Evolutionary conservation across 495 filamentous ascomycete genomes (phyloP).

Genomic region (Lophiotrema nucula): DNA sequence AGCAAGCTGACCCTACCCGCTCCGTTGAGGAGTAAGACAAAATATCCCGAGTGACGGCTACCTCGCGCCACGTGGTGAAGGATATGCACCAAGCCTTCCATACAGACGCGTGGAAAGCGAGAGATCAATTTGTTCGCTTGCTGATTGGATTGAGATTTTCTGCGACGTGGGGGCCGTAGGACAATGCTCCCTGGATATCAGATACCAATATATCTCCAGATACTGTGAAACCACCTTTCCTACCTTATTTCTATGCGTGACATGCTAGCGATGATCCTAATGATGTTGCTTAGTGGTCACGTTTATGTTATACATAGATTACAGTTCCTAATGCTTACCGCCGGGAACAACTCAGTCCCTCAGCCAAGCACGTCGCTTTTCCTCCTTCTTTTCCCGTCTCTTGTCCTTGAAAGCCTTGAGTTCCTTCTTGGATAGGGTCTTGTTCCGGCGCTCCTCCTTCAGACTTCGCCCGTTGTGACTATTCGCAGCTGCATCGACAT

Average conservation of each 20-base stretch:
- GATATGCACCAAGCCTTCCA: constrained; percentile 1
- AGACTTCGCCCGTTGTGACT: constrained; percentile 87
- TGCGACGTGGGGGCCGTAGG: neutral
- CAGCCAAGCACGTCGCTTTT: constrained; percentile 90
- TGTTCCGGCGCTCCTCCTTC: constrained; percentile 84
- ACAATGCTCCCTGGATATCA: neutral
- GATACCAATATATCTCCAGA: neutral
- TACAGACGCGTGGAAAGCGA: neutral
- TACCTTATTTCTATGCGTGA: too few species aligned
- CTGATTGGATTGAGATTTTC: too few species aligned
- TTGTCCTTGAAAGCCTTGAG: constrained; percentile 72
- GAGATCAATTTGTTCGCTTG: neutral
- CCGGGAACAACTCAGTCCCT: too few species aligned
- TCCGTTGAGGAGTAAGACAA: neutral
- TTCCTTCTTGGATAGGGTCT: constrained; percentile 82
- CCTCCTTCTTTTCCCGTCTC: constrained; percentile 77
- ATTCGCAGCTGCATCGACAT: constrained; percentile 96
- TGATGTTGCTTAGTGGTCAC: too few species aligned
- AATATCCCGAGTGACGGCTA: neutral
- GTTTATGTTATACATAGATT: too few species aligned
- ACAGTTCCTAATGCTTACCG: too few species aligned
- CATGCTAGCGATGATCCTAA: too few species aligned
- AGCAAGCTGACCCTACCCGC: neutral
- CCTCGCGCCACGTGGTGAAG: constrained; percentile 18
- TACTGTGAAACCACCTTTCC: neutral